phyloP scores from a whole-genome alignment of 1,284 basidiomycete species.

The Macrocystidia cucumis region DNA sequence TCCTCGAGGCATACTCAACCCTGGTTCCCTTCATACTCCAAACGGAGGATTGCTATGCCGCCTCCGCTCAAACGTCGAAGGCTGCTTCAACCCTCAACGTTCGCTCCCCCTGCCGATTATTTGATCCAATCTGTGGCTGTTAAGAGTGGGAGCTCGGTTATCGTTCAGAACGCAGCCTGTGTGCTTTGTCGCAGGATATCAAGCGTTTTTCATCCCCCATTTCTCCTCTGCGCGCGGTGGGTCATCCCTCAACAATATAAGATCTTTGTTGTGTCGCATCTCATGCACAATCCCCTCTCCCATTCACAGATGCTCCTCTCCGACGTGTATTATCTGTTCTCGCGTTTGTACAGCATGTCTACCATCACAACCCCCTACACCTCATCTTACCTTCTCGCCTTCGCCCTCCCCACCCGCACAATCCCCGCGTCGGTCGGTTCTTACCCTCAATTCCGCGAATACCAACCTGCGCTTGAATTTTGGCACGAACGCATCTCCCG shows the following conservation, averaged over 20 bases:
- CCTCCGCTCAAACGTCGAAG: conserved; percentile 5
- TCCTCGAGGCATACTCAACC: conserved; percentile 1
- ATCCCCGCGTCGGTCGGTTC: conserved; percentile 13
- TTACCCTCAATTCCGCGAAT: conserved; percentile 18
- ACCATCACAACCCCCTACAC: conserved; percentile 23
- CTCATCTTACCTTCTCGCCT: conserved; percentile 23
- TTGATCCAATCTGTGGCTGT: too few relatives aligned
- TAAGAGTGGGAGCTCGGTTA: conserved; percentile 3
- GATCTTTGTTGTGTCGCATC: too few relatives aligned
- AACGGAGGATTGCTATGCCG: conserved; percentile 1
- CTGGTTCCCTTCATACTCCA: conserved; percentile 4
- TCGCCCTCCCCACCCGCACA: conserved; percentile 12
- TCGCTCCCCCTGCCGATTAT: not conserved
- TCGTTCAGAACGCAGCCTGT: conserved; percentile 1
- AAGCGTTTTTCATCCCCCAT: not conserved
- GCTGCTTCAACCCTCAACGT: not conserved
- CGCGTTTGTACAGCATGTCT: conserved; percentile 22
- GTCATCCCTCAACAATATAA: conserved; percentile 2
- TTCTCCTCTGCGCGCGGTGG: conserved; percentile 15
- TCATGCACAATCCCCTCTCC: not conserved
- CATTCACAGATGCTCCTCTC: conserved; percentile 18
- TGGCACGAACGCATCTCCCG: conserved; percentile 4
- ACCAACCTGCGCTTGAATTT: too few relatives aligned
- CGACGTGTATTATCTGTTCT: conserved; percentile 24
- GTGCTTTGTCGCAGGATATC: not conserved